Conservation (phyloP, 2,329 filamentous ascomycete species). For the Pestalotiopsis sp. region DNA sequence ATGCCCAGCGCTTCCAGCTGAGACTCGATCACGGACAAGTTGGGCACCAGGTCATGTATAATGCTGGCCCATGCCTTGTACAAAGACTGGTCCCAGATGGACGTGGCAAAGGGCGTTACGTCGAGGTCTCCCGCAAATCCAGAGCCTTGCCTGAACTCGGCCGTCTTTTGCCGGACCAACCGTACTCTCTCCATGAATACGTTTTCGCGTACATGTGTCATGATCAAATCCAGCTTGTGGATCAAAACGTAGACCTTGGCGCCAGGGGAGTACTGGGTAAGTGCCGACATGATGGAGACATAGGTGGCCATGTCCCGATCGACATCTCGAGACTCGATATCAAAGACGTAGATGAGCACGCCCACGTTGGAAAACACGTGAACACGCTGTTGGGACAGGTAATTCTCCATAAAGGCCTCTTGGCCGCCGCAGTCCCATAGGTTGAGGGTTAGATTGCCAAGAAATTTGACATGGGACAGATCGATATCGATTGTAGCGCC, state of each 20-base stretch:
- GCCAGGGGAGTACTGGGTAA: slow-evolving; percentile 79
- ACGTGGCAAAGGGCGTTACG: slow-evolving; percentile 89
- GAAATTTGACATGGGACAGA: slow-evolving; percentile 97
- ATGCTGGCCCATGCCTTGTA: slow-evolving; percentile 99
- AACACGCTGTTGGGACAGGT: slow-evolving; percentile 90
- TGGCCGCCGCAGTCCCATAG: slow-evolving; percentile 99
- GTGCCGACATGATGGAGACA: slow-evolving; percentile 83
- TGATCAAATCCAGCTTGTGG: slow-evolving; percentile 98
- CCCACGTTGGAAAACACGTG: slow-evolving; percentile 97
- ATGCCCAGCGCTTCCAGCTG: slow-evolving; percentile 82
- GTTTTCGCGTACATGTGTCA: slow-evolving; percentile 74
- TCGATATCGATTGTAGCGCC: slow-evolving; percentile 98
- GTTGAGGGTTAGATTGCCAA: slow-evolving; percentile 95
- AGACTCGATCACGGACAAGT: slow-evolving; percentile 83
- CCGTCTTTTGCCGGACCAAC: slow-evolving; percentile 75
- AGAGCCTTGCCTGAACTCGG: slow-evolving; percentile 51
- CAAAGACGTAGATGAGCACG: slow-evolving; percentile 98
- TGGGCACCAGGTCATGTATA: slow-evolving; percentile 97
- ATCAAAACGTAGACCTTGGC: slow-evolving; percentile 93
- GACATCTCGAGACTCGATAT: slow-evolving; percentile 94
- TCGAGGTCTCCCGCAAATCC: slow-evolving; percentile 54
- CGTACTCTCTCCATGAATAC: slow-evolving; percentile 85
- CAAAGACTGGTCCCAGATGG: slow-evolving; percentile 97
- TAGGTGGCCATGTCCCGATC: slow-evolving; percentile 93
- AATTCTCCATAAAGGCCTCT: slow-evolving; percentile 98